These are phyloP conservation scores for Ampelomyces quisqualis DNA, from an alignment of 2,329 filamentous ascomycete genomes.

Conservation along the genomic window DNA sequence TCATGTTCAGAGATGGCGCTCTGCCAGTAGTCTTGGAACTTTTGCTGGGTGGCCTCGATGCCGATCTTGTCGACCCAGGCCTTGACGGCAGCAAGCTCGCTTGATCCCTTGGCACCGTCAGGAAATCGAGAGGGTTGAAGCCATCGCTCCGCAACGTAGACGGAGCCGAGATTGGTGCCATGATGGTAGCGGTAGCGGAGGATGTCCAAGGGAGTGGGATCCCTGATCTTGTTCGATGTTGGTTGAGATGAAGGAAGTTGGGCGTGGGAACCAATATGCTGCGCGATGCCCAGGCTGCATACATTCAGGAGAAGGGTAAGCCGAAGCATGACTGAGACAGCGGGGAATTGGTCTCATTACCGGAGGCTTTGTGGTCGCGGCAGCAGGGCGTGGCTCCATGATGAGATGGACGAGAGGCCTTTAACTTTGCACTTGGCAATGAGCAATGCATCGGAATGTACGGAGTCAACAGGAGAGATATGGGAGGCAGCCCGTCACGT, in stretches of 20 bases:
- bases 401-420: too few species aligned
- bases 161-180: slow-evolving; percentile 59
- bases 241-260: slow-evolving; percentile 1
- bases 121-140: slow-evolving; percentile 55
- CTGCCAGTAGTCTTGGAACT: slow-evolving; percentile 58
- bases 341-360: too few species aligned
- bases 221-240: slow-evolving; percentile 35
- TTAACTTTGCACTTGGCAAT: too few species aligned
- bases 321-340: too few species aligned
- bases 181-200: slow-evolving; percentile 61
- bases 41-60: slow-evolving; percentile 50
- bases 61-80: slow-evolving; percentile 51
- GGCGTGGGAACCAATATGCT: slow-evolving; percentile 4
- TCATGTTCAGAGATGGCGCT: slow-evolving; percentile 54
- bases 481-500: too few species aligned
- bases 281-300: slow-evolving; percentile 15
- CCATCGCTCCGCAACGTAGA: slow-evolving; percentile 64
- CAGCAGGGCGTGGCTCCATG: too few species aligned
- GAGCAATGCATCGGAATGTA: too few species aligned
- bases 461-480: too few species aligned
- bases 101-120: slow-evolving; percentile 44
- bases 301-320: too few species aligned
- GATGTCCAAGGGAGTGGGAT: slow-evolving; percentile 46
- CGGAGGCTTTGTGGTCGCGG: too few species aligned
- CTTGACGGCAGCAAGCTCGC: slow-evolving; percentile 56